Base-by-base conservation (phyloP, 2,329 filamentous ascomycete genomes). In the Cercospora sojina region DNA sequence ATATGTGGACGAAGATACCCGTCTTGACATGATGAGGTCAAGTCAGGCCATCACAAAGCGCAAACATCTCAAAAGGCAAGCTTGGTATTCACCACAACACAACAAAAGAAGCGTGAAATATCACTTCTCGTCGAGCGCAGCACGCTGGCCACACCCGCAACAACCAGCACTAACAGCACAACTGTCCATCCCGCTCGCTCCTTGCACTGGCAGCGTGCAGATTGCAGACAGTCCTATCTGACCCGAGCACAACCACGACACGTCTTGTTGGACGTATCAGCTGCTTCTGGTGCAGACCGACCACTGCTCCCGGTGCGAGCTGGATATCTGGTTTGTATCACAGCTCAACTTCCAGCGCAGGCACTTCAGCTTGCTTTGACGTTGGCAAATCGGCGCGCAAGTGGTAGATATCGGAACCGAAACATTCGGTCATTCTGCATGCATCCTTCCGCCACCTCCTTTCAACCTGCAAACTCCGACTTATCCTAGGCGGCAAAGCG, bases 361-460 rank as follows among this genome's bases (percentile, higher is more conserved):
- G n/a, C n/a, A 3, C 18, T 13, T 47, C 10, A 20, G 18, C 43
- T 23, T 23, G 43, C 43, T 47, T 20, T 47, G 43, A 47, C 8
- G 20, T 23, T 13, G 43, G 2, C 43, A 47, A 47, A 2, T 47
- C 18, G 43, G 43, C 43, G 20, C 43, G 9, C 18, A 23, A 23
- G 43, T 41, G 41, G 12, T 71, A n/a, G n/a, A n/a, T n/a, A n/a
- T 74, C 58, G 58, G 58, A 20, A 13, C 38, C 58, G 58, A 31
- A 51, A 49, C 23, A 29, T 25, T 55, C n/a, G 23, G 18, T 41
- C 23, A 51, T 49, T 47, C 43, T 47, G 43, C 23, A 61, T 47
- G 43, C 23, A 61, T 61, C 58, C 58, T 61, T 61, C 58, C 58
- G 58, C 58, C 58, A 61, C 58, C 58, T 61, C 58, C 58, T 61